Evolutionary conservation across 495 filamentous ascomycete genomes (phyloP).

Genomic region (Peziza echinospora): DNA sequence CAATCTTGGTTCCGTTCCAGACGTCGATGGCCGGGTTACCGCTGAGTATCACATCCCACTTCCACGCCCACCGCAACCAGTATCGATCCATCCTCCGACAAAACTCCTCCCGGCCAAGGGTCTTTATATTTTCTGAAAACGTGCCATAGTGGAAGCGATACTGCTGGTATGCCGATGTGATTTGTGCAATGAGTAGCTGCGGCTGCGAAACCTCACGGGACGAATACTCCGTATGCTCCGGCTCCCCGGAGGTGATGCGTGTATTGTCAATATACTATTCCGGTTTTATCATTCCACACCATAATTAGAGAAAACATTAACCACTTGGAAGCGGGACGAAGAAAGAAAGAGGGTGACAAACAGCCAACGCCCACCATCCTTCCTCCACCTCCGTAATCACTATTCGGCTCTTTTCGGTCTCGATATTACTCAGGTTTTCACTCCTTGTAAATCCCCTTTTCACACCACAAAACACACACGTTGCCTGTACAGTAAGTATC

Average conservation of each 20-base stretch:
- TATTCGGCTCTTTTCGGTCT: constrained; percentile 71
- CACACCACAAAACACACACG: too few relatives aligned
- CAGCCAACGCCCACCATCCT: constrained; percentile 89
- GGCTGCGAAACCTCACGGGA: constrained; percentile 75
- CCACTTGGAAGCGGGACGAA: too few relatives aligned
- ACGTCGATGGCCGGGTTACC: constrained; percentile 68
- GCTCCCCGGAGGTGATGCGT: constrained; percentile 18
- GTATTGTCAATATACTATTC: constrained; percentile 14
- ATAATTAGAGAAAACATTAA: too few relatives aligned
- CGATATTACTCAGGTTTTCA: constrained; percentile 56
- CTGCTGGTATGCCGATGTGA: constrained; percentile 57
- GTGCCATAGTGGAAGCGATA: constrained; percentile 72
- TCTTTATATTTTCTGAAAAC: constrained; percentile 27
- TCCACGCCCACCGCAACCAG: constrained; percentile 60
- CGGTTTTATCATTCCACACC: too few relatives aligned
- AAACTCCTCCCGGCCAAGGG: constrained; percentile 35
- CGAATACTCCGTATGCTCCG: constrained; percentile 45
- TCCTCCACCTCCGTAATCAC: constrained; percentile 65
- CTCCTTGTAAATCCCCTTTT: constrained; percentile 55
- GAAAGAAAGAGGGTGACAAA: constrained; percentile 21
- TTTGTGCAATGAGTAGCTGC: constrained; percentile 51
- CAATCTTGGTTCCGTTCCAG: constrained; percentile 69
- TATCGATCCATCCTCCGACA: constrained; percentile 48
- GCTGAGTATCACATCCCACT: constrained; percentile 75
- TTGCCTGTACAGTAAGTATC: constrained; percentile 2